Percentiles rank a stretch among this genome's conserved stretches.
Conservation (phyloP, 2,329 filamentous ascomycete species). For the Scorias spongiosa region DNA sequence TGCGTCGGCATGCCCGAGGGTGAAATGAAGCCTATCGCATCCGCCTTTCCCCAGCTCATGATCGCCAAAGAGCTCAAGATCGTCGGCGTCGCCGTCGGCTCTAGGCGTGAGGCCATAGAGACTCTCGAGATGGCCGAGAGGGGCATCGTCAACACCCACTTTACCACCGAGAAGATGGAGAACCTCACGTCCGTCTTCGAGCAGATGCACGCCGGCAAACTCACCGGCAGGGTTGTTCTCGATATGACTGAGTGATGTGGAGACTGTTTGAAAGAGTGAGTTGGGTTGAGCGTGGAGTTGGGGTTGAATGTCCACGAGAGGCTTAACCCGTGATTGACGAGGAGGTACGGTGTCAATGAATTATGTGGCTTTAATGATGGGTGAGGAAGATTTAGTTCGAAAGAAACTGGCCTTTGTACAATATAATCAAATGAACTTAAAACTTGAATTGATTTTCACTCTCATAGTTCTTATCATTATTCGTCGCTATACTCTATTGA, state of each 20-base stretch:
- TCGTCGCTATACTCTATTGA: too few relatives aligned
- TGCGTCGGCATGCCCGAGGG: slow-evolving; percentile 34
- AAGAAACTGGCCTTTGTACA: too few relatives aligned
- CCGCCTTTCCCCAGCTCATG: slow-evolving; percentile 25
- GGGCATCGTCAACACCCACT: slow-evolving; percentile 34
- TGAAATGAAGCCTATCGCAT: slow-evolving; percentile 29
- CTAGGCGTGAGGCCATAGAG: slow-evolving; percentile 34
- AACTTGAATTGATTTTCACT: too few relatives aligned
- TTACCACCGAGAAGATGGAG: slow-evolving; percentile 30
- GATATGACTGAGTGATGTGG: slow-evolving; percentile 19
- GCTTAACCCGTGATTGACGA: too few relatives aligned
- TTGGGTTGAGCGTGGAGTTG: neutral
- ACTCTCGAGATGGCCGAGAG: slow-evolving; percentile 30
- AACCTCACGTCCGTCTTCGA: slow-evolving; percentile 30
- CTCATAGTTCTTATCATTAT: too few relatives aligned
- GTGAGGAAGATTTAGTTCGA: too few relatives aligned
- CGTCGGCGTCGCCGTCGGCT: slow-evolving; percentile 32
- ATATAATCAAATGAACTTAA: too few relatives aligned
- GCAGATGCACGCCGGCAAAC: slow-evolving; percentile 30
- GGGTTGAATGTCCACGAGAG: neutral
- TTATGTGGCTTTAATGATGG: too few relatives aligned
- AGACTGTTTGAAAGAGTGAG: neutral
- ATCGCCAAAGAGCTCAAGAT: slow-evolving; percentile 28
- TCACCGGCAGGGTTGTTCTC: slow-evolving; percentile 33
- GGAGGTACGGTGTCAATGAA: too few relatives aligned